Conservation (phyloP, 345 rosid species). For the Trapa incisa region DNA sequence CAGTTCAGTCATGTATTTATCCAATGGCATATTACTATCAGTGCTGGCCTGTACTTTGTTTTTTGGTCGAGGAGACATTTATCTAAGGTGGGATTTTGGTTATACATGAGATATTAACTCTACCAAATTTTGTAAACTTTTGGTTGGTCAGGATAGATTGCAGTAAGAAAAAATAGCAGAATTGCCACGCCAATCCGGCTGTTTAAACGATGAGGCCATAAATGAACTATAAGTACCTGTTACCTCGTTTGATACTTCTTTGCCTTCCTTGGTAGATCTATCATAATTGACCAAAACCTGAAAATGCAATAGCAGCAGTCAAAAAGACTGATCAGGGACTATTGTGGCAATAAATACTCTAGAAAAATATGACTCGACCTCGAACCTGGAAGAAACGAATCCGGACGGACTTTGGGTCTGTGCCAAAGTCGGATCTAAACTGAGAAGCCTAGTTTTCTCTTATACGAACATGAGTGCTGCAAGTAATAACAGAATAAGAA, state of each 20-base stretch:
- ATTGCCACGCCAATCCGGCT: neutral
- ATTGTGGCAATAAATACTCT: neutral
- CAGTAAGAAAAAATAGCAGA: neutral
- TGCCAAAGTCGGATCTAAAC: too few relatives aligned
- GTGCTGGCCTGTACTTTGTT: too few relatives aligned
- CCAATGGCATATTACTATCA: neutral
- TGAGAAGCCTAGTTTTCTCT: neutral
- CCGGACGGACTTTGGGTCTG: too few relatives aligned
- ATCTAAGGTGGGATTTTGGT: neutral
- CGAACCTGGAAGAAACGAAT: too few relatives aligned
- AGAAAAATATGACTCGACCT: neutral
- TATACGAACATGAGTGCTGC: neutral
- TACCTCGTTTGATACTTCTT: constrained; percentile 82
- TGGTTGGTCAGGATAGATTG: neutral
- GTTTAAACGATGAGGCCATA: neutral
- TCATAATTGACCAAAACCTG: constrained; percentile 95
- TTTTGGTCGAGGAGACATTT: neutral
- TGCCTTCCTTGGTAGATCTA: constrained; percentile 83
- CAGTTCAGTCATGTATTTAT: neutral
- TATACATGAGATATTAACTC: neutral
- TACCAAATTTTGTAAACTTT: neutral
- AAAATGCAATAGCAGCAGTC: constrained; percentile 3
- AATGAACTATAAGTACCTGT: neutral
- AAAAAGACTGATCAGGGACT: neutral
- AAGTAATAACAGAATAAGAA: neutral